A percentile compares a stretch with the other conserved stretches of the same genome.
Evolutionary conservation across 2,329 filamentous ascomycete genomes (phyloP).

Genomic region (Paramyrothecium roridum): DNA sequence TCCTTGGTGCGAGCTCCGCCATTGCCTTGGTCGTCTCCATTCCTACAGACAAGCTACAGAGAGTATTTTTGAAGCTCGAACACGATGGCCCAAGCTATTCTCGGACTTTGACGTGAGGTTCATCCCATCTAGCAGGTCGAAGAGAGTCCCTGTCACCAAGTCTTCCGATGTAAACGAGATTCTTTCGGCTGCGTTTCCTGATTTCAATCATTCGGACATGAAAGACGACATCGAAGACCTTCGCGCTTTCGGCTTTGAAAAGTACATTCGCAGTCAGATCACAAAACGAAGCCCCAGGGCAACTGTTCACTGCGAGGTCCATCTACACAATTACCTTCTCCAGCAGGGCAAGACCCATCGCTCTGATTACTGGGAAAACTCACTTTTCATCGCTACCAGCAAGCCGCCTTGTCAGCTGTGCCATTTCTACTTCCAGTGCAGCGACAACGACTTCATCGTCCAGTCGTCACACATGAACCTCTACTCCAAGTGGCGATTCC

Average conservation of each 20-base stretch:
- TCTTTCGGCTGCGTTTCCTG: not conserved
- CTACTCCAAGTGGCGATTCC: slow-evolving; percentile 28
- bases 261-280: slow-evolving; percentile 8
- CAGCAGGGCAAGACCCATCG: not conserved
- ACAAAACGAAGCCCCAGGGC: slow-evolving; percentile 12
- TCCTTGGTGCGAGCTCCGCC: slow-evolving; percentile 16
- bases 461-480: slow-evolving; percentile 26
- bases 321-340: slow-evolving; percentile 17
- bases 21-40: slow-evolving; percentile 18
- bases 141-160: slow-evolving; percentile 1
- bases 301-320: slow-evolving; percentile 25
- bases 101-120: slow-evolving; percentile 15
- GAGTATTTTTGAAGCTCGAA: slow-evolving; percentile 5
- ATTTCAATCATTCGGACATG: not conserved
- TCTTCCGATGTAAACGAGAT: slow-evolving; percentile 4
- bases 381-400: slow-evolving; percentile 29
- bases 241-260: slow-evolving; percentile 12
- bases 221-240: slow-evolving; percentile 10
- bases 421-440: slow-evolving; percentile 20
- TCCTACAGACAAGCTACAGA: slow-evolving; percentile 16
- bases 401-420: slow-evolving; percentile 33
- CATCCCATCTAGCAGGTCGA: slow-evolving; percentile 13
- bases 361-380: slow-evolving; percentile 20
- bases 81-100: slow-evolving; percentile 19
- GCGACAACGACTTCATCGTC: slow-evolving; percentile 11